phyloP scores from a whole-genome alignment of 305 asterid species.

The Fraxinus angustifolia region DNA sequence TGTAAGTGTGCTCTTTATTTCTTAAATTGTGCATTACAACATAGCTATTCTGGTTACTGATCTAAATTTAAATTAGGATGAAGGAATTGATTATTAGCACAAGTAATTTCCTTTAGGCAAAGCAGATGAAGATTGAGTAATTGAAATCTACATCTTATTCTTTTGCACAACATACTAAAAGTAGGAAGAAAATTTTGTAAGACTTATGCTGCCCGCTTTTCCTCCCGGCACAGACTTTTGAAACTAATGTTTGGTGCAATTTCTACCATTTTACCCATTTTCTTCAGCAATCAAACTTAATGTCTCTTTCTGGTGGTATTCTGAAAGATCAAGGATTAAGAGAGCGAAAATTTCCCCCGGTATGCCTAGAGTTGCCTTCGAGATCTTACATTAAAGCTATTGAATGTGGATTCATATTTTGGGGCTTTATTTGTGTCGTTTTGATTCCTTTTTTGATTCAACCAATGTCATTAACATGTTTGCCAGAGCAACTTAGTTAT shows the following conservation, averaged over 20 bases:
- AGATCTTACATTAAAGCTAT: neutral
- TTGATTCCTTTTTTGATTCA: neutral
- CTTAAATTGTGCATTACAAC: neutral
- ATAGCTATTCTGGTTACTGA: neutral
- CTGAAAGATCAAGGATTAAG: neutral
- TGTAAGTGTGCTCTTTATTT: neutral
- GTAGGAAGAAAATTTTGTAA: neutral
- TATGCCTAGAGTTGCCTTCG: neutral
- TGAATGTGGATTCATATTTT: conserved; percentile 8
- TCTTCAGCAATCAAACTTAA: neutral
- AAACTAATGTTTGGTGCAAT: neutral
- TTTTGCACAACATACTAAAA: neutral
- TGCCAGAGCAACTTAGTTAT: conserved; percentile 9
- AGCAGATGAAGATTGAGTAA: neutral
- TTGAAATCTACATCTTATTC: neutral
- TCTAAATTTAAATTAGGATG: neutral
- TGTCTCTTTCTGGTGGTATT: neutral
- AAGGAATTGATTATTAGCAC: neutral
- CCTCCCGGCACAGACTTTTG: neutral
- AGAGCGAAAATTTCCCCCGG: neutral
- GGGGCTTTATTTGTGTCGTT: neutral
- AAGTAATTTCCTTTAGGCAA: neutral
- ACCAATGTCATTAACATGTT: neutral
- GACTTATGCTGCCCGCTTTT: neutral
- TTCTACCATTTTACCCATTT: neutral